A percentile compares a stretch with the other conserved stretches of the same genome.
These are phyloP conservation scores for Sordariomycetes sp. DNA, from an alignment of 2,329 filamentous ascomycete species.

Conservation along the genomic window DNA sequence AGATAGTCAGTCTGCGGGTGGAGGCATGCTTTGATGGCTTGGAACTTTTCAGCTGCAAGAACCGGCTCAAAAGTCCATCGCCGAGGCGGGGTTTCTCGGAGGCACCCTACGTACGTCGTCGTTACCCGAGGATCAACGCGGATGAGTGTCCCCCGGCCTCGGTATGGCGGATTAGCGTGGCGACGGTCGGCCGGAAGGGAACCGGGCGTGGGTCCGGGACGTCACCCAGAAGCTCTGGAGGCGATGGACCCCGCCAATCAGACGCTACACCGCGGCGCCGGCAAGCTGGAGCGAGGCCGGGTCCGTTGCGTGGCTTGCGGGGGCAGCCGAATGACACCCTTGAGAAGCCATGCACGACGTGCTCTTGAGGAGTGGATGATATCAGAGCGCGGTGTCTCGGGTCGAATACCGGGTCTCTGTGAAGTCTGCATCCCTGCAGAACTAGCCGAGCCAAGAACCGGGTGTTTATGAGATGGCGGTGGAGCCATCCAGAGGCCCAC, in stretches of 20 bases:
- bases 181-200: background rate
- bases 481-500: background rate
- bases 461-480: background rate
- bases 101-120: background rate
- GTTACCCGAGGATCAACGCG: conserved; percentile 3
- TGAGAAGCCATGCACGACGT: background rate
- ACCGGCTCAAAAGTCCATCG: background rate
- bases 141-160: background rate
- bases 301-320: background rate
- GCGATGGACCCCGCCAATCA: background rate
- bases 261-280: background rate
- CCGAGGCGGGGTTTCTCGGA: background rate
- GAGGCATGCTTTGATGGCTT: background rate
- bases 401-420: background rate
- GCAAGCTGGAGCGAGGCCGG: background rate
- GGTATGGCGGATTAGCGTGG: background rate
- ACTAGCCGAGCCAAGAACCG: background rate
- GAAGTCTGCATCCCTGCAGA: background rate
- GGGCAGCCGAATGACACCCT: background rate
- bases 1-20: background rate
- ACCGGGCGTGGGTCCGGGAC: background rate
- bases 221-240: background rate
- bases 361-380: background rate
- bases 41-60: background rate
- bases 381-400: background rate